Percentiles rank a stretch among this genome's conserved stretches.
These are phyloP conservation scores for Corymbia calophylla DNA, from an alignment of 441 rosid species.

Conservation along the genomic window DNA sequence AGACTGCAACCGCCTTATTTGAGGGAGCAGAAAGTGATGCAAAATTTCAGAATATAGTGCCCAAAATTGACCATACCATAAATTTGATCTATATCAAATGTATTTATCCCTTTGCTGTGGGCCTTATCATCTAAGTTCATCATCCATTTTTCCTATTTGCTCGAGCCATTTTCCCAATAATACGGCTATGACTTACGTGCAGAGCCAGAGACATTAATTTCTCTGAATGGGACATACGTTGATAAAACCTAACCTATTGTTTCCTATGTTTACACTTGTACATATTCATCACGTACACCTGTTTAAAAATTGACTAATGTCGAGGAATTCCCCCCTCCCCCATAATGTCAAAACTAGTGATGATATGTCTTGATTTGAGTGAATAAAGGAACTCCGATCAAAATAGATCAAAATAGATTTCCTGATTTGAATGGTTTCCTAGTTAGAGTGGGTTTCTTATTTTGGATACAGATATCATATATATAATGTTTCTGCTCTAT, in stretches of 20 bases:
- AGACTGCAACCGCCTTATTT: background rate
- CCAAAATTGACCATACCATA: background rate
- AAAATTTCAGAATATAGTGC: background rate
- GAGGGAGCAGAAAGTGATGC: background rate
- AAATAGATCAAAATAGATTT: background rate
- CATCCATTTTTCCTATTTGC: background rate
- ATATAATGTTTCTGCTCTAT: background rate
- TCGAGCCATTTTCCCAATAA: background rate
- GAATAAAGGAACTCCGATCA: background rate
- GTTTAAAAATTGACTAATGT: background rate
- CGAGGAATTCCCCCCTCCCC: background rate
- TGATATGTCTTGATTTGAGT: background rate
- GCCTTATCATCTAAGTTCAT: background rate
- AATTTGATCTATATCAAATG: background rate
- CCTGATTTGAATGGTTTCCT: background rate
- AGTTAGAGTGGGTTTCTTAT: background rate
- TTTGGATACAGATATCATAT: background rate
- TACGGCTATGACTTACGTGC: background rate
- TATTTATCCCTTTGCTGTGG: background rate
- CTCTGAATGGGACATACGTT: background rate
- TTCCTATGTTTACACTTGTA: background rate
- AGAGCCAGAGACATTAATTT: background rate
- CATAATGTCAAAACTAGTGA: rapidly evolving
- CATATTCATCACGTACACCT: background rate
- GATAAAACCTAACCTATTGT: background rate